Conservation (phyloP, 768 basidiomycete species). For the Suillus subluteus region DNA sequence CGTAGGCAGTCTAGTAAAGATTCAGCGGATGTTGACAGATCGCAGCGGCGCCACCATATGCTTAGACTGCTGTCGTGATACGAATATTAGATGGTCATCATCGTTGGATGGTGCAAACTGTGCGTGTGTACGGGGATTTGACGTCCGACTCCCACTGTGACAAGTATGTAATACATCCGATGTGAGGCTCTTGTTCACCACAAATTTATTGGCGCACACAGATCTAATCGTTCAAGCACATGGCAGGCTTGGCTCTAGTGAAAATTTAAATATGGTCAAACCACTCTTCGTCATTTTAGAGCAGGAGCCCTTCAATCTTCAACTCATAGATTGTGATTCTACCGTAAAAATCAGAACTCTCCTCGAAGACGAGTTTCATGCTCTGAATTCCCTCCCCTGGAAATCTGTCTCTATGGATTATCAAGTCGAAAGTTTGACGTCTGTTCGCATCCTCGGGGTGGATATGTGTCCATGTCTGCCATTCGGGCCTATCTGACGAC, state of each 20-base stretch:
- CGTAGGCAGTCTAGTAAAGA: too few species aligned
- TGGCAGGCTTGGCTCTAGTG: background rate
- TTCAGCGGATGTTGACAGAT: too few species aligned
- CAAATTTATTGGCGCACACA: background rate
- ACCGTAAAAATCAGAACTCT: conserved; percentile 87
- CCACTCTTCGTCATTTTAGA: background rate
- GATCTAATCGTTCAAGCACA: background rate
- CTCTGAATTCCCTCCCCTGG: conserved; percentile 37
- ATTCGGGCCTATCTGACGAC: conserved; percentile 40
- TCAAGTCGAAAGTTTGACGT: conserved; percentile 66
- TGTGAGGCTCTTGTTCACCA: too few species aligned
- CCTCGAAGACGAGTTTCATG: conserved; percentile 73
- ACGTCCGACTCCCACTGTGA: background rate
- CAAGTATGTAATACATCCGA: background rate
- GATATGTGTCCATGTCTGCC: conserved; percentile 56
- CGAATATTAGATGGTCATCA: background rate
- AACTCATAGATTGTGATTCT: conserved; percentile 77
- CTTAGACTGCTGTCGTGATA: background rate
- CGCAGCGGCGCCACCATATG: too few species aligned
- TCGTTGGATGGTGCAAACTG: background rate
- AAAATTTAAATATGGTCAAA: background rate
- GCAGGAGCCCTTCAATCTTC: conserved; percentile 31
- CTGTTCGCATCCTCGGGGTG: conserved; percentile 85
- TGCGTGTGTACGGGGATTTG: background rate
- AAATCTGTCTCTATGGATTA: conserved; percentile 19